A percentile compares a stretch with the other conserved stretches of the same genome.
Conservation (phyloP, 495 filamentous ascomycete species). For the Oleoguttula mirabilis region DNA sequence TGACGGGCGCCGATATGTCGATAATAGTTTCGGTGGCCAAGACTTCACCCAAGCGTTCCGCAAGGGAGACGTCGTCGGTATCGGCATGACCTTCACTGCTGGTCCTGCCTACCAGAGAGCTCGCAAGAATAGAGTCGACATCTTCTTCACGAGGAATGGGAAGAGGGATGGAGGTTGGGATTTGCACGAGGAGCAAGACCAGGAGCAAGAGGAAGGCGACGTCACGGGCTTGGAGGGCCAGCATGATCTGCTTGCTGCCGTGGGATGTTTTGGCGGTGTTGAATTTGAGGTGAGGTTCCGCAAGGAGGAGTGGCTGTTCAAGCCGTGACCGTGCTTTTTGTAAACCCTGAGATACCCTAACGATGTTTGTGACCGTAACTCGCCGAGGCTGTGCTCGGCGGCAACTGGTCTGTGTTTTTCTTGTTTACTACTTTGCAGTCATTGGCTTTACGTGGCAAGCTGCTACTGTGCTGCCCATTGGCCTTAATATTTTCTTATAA, state of each 20-base stretch:
- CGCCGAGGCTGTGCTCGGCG: too few relatives aligned
- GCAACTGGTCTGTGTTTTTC: too few relatives aligned
- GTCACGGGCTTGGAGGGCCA: constrained; percentile 67
- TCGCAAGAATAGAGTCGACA: constrained; percentile 36
- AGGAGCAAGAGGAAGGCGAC: constrained; percentile 43
- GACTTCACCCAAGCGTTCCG: constrained; percentile 51
- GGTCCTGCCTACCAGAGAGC: constrained; percentile 23
- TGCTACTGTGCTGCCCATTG: too few relatives aligned
- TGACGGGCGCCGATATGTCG: constrained; percentile 77
- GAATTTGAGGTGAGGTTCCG: constrained; percentile 60
- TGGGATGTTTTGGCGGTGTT: constrained; percentile 63
- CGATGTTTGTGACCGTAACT: too few relatives aligned
- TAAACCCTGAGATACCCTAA: too few relatives aligned
- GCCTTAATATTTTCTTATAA: too few relatives aligned
- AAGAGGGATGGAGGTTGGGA: constrained; percentile 56
- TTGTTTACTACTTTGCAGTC: too few relatives aligned
- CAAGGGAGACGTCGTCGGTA: constrained; percentile 44
- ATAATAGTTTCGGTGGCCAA: constrained; percentile 73
- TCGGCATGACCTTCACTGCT: constrained; percentile 57
- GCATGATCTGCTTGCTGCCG: constrained; percentile 65
- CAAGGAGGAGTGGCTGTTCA: constrained; percentile 26
- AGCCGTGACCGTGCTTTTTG: too few relatives aligned
- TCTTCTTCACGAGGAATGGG: constrained; percentile 75
- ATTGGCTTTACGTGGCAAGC: too few relatives aligned
- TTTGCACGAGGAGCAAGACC: constrained; percentile 72